Evolutionary conservation across 805 yeast species (phyloP).

Genomic region (Ogataea neopini): DNA sequence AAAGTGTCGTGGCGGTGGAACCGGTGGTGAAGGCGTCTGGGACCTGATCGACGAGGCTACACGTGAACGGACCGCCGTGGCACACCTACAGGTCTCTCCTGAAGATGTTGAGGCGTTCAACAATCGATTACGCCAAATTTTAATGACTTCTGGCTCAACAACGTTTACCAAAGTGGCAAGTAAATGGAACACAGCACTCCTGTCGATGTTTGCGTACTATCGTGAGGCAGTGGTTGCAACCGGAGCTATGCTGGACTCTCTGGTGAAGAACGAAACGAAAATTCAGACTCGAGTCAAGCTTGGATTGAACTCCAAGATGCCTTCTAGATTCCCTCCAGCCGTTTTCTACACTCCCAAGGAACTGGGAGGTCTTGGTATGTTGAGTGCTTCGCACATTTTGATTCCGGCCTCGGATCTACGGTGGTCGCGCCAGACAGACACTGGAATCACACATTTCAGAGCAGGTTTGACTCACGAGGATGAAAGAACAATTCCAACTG

Average conservation of each 20-base stretch:
- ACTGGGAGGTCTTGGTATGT: constrained; percentile 96
- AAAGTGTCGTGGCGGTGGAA: constrained; percentile 44
- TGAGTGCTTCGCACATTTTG: constrained; percentile 92
- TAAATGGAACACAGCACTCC: constrained; percentile 92
- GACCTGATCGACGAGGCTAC: constrained; percentile 69
- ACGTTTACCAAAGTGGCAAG: constrained; percentile 93
- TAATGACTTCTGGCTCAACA: constrained; percentile 95
- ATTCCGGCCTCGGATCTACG: constrained; percentile 91
- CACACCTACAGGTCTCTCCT: constrained; percentile 78
- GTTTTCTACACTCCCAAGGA: constrained; percentile 98
- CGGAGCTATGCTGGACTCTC: constrained; percentile 68
- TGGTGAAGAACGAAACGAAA: constrained; percentile 90
- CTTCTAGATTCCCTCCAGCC: constrained; percentile 97
- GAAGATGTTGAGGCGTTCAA: constrained; percentile 80
- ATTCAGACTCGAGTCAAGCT: constrained; percentile 92
- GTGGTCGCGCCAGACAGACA: constrained; percentile 91
- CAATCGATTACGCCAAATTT: constrained; percentile 80
- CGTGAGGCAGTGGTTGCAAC: constrained; percentile 93
- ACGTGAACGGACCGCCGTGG: constrained; percentile 86
- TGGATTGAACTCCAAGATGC: constrained; percentile 97
- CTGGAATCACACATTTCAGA: constrained; percentile 92
- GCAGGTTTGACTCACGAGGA: constrained; percentile 89
- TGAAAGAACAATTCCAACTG: constrained; percentile 83
- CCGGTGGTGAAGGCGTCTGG: constrained; percentile 81
- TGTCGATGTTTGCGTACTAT: constrained; percentile 83